Evolutionary conservation across 2,329 filamentous ascomycete species (phyloP).

Genomic region (Stenocarpella maydis): DNA sequence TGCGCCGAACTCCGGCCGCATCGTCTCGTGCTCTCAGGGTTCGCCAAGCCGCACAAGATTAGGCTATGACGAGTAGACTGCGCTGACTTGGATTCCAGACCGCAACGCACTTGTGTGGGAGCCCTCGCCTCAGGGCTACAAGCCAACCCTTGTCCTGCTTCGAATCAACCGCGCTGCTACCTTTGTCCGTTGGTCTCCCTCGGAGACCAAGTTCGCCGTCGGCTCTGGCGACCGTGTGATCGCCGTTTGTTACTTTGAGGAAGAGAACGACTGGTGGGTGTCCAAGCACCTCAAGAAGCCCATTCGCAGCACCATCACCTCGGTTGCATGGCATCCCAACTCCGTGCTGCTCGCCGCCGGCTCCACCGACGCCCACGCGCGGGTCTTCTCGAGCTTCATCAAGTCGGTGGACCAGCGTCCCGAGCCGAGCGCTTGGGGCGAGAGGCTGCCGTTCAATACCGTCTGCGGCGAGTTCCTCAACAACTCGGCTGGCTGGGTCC

Average conservation of each 20-base stretch:
- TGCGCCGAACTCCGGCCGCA: constrained; percentile 87
- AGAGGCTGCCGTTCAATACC: constrained; percentile 96
- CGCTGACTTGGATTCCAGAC: constrained; percentile 62
- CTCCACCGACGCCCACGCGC: constrained; percentile 95
- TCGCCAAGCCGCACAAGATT: constrained; percentile 37
- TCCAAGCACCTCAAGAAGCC: constrained; percentile 99
- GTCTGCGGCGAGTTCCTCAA: constrained; percentile 97
- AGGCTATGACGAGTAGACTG: neutral
- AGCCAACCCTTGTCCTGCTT: constrained; percentile 94
- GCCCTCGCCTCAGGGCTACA: constrained; percentile 89
- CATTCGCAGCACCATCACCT: constrained; percentile 95
- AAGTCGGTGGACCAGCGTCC: constrained; percentile 91
- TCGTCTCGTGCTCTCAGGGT: constrained; percentile 98
- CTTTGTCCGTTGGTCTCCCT: constrained; percentile 96
- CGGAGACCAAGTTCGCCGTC: constrained; percentile 96
- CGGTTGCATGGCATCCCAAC: constrained; percentile 96
- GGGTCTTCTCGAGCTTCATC: constrained; percentile 95
- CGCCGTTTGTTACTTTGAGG: constrained; percentile 97
- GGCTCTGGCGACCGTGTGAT: constrained; percentile 96
- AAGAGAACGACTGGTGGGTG: constrained; percentile 99
- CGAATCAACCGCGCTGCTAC: constrained; percentile 97
- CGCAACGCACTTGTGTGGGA: constrained; percentile 99
- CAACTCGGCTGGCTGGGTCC: constrained; percentile 96
- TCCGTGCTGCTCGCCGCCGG: constrained; percentile 93
- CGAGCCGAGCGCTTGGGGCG: constrained; percentile 89